Evolutionary conservation across 768 basidiomycete species (phyloP), one percentile per base, ranked within the genome.

Genomic region (Imleria badia): DNA sequence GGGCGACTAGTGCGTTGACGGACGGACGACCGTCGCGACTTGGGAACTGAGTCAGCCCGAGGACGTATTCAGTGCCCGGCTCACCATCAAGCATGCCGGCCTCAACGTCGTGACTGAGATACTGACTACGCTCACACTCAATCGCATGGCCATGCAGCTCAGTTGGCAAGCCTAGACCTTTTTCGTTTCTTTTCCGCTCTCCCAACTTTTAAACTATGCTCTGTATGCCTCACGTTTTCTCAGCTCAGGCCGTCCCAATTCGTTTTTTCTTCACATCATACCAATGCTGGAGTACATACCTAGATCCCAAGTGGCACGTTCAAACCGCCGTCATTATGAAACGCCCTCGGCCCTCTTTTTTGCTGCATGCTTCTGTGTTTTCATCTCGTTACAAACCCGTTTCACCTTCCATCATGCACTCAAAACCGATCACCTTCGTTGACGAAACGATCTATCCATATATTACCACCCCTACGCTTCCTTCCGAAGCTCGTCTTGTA

Each of bases 31-130:
- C 17, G 64, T 90, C 41, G 90, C 89, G 1, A 73, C 78, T 22
- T 92, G 88, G 85, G 88, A 89, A 63, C 67, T 81, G 45, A 80
- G 77, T 56, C 71, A 80, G 8, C 80, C 84, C 15, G 75, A 78
- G 38, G 81, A 83, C 54, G 76, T 82, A 15, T 82, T 79, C 69
- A 73, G 77, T 56, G 88, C 87, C 5, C 76, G 78, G 46, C 72
- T 91, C 46, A 82, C 79, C 17, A 74, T 92, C 64, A 80, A 74
- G 59, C 75, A 79, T 13, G 70, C 80, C 30, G 85, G 81, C 40
- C 77, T 91, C 50, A 69, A 78, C 22, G 66, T 89, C 55, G 77
- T 89, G 52, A 92, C 89, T 10, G 90, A 92, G 68, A 82, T 92
- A 60, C 68, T 91, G 61, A 86, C 89, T 11, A 88, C 87, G 5